A percentile compares a stretch with the other conserved stretches of the same genome.
Evolutionary conservation across 257 asterid genomes (phyloP).

Genomic region (Leptodermis oblonga): DNA sequence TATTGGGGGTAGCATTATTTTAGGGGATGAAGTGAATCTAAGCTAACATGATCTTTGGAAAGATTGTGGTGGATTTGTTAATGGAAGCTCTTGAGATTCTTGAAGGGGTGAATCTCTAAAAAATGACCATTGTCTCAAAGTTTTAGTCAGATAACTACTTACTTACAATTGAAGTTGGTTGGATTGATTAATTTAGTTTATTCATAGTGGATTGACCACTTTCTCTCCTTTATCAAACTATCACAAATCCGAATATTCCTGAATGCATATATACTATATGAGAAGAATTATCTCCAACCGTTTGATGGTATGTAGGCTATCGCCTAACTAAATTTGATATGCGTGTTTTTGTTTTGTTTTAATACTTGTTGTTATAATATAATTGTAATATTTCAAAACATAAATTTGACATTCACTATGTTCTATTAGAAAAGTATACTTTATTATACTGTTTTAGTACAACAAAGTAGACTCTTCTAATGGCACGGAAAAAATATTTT

Average conservation of each 20-base stretch:
- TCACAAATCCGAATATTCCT: background rate
- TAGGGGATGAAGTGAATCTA: constrained; percentile 17
- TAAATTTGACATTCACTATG: no score
- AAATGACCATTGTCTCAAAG: constrained; percentile 10
- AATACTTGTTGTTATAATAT: no score
- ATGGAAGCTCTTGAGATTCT: constrained; percentile 25
- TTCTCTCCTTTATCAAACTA: constrained; percentile 1
- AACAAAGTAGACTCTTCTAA: no score
- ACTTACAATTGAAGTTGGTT: background rate
- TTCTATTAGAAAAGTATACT: no score
- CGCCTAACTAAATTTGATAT: no score
- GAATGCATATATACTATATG: background rate
- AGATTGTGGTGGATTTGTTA: constrained; percentile 9
- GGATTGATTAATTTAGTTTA: background rate
- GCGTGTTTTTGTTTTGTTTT: no score
- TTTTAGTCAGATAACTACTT: constrained; percentile 13
- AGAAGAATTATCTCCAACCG: no score
- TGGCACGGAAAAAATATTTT: no score
- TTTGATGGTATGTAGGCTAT: no score
- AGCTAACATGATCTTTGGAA: constrained; percentile 12
- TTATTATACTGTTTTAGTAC: no score
- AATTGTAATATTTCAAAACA: no score
- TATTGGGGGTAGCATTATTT: background rate
- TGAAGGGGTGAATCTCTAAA: constrained; percentile 22
- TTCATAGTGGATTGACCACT: constrained; percentile 11